A percentile compares a stretch with the other conserved stretches of the same genome.
phyloP scores from a whole-genome alignment of 208 protist species.

The Jaenimonas drosophilae region DNA sequence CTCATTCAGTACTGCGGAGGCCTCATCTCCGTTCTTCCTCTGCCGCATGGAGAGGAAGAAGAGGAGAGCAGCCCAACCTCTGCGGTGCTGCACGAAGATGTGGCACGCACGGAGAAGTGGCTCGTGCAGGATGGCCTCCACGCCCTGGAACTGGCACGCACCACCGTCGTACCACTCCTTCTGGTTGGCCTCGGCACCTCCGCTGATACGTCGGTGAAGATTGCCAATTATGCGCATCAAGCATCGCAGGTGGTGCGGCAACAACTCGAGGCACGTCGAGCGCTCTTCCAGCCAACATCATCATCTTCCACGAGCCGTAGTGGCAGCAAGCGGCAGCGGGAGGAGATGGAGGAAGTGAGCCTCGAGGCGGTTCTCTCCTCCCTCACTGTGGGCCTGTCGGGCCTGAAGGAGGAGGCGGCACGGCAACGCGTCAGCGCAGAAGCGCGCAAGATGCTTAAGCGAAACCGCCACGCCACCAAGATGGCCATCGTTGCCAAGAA shows the following conservation, averaged over 20 bases:
- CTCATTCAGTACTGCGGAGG: slow-evolving; percentile 76
- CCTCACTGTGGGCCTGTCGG: too few species aligned
- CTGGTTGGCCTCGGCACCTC: background rate
- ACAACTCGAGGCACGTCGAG: slow-evolving; percentile 61
- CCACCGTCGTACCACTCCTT: slow-evolving; percentile 8
- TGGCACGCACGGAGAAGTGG: too few species aligned
- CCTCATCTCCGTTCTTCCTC: slow-evolving; percentile 48
- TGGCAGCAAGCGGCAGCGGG: too few species aligned
- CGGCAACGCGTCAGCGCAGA: too few species aligned
- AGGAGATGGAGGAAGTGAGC: background rate
- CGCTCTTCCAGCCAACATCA: slow-evolving; percentile 9
- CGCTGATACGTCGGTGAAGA: slow-evolving; percentile 3
- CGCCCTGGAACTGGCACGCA: slow-evolving; percentile 13
- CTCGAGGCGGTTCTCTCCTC: too few species aligned
- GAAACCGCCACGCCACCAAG: too few species aligned
- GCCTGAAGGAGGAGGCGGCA: too few species aligned
- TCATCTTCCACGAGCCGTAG: too few species aligned
- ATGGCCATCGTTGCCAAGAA: too few species aligned
- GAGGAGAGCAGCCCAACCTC: slow-evolving; percentile 1
- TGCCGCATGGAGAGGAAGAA: background rate
- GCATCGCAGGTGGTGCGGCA: slow-evolving; percentile 39
- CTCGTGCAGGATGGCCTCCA: slow-evolving; percentile 5
- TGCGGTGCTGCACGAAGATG: background rate
- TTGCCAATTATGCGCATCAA: slow-evolving; percentile 48
- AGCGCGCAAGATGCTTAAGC: too few species aligned